phyloP scores from a whole-genome alignment of 257 asterid genomes.

The Nicotiana tomentosiformis region DNA sequence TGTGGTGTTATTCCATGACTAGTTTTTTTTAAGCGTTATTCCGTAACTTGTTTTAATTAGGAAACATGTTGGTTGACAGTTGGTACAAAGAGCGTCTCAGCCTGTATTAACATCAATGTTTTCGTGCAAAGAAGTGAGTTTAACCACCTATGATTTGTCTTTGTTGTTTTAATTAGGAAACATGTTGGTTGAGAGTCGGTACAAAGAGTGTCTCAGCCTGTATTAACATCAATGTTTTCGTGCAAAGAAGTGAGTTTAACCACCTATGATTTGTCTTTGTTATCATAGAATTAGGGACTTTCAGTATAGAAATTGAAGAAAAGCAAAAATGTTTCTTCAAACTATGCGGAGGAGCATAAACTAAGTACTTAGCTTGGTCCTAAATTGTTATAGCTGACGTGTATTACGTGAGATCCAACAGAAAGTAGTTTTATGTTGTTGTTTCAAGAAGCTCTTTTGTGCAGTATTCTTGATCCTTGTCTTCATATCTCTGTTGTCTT shows the following conservation, averaged over 20 bases:
- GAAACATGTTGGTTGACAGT: neutral
- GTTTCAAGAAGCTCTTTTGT: neutral
- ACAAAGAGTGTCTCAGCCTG: neutral
- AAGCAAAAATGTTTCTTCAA: neutral
- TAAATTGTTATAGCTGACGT: neutral
- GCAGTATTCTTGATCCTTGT: neutral
- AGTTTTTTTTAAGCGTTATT: neutral
- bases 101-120: neutral
- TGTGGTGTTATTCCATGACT: neutral
- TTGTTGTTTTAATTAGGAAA: neutral
- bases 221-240: neutral
- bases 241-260: neutral
- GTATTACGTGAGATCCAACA: neutral
- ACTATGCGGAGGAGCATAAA: neutral
- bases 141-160: neutral
- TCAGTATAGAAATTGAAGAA: neutral
- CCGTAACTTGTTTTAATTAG: neutral
- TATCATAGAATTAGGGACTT: neutral
- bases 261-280: neutral
- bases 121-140: neutral
- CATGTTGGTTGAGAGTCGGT: neutral
- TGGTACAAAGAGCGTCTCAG: neutral
- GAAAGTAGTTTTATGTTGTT: neutral
- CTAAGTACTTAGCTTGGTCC: neutral
- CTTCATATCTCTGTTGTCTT: neutral